These are phyloP conservation scores for Fomitopsis palustris DNA, from an alignment of 1,284 basidiomycete species.

Conservation along the genomic window DNA sequence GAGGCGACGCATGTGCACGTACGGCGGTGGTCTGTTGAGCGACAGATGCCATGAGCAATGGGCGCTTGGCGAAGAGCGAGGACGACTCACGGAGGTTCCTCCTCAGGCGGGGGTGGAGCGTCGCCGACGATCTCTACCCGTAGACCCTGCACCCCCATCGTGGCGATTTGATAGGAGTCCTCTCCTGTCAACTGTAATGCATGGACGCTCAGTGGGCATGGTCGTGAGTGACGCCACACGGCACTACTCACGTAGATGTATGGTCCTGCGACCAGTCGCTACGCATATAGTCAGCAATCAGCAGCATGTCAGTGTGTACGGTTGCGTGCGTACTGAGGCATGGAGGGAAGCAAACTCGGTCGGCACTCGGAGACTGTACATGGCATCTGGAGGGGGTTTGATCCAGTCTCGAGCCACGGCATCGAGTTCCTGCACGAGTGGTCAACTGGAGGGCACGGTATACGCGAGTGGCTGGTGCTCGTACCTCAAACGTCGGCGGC, in stretches of 20 bases:
- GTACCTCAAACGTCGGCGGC: constrained; percentile 57
- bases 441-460: not conserved
- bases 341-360: constrained; percentile 80
- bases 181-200: constrained; percentile 63
- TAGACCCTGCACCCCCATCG: constrained; percentile 71
- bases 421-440: constrained; percentile 60
- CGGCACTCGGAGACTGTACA: constrained; percentile 70
- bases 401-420: constrained; percentile 77
- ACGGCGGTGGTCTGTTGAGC: constrained; percentile 65
- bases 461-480: constrained; percentile 13
- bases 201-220: constrained; percentile 5
- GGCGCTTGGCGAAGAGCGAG: not conserved
- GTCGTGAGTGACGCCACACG: not conserved
- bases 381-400: constrained; percentile 72
- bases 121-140: constrained; percentile 80
- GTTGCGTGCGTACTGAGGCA: constrained; percentile 60
- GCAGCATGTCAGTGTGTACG: constrained; percentile 7
- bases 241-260: constrained; percentile 66
- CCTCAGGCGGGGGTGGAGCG: constrained; percentile 70
- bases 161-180: constrained; percentile 80
- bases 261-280: constrained; percentile 73
- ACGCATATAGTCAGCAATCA: constrained; percentile 13
- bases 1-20: constrained; percentile 29
- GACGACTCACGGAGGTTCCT: constrained; percentile 67
- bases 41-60: not conserved